Base-by-base conservation (phyloP, 2,329 filamentous ascomycete genomes). In the Orbilia ellipsospora region DNA sequence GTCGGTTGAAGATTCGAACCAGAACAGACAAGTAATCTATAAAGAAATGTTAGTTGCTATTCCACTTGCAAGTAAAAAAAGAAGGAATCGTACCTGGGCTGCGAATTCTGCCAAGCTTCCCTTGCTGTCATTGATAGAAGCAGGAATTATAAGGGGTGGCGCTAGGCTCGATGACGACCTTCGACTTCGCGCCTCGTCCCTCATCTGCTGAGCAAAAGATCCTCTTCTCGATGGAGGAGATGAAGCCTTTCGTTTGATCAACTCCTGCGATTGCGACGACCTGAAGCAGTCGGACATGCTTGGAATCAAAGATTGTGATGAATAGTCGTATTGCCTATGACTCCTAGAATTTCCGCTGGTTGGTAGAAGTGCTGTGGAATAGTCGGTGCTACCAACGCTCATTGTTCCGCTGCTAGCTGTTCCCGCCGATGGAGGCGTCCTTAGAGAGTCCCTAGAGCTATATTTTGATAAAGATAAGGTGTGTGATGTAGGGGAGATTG, bases 11-110 rank as follows among this genome's bases (percentile, higher is more conserved):
- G 91, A 91, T 83, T 98, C 94, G 81, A 98, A 98, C 94, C 95
- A 98, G 84, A 98, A 97, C 13, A 99, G 86, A 81, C 94, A 97
- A 12, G 94, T 96, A 83, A 98, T 92, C 92, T 97, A 80, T 1
- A 70, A 52, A 13, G 16, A n/a, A 31, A 31, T 4, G 8, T 66
- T 16, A 73, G 54, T 74, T 55, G 28, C 13, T 62, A 13, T 16
- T 51, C 26, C 26, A 52, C 0, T 28, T 26, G 56, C 31, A 0
- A 10, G 42, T 20, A 36, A 10, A 36, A 36, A 10, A 36, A 31
- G 28, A 36, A 36, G 15, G 51, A 48, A 28, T n/a, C 85, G 79
- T 83, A 94, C 92, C 86, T 93, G 88, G 69, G 93, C 92, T 62
- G 92, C 91, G 82, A 96, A 93, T 80, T 95, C 92, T 8, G 92